phyloP scores from a whole-genome alignment of 2,329 filamentous ascomycete genomes.

The Epichloe scottii region DNA sequence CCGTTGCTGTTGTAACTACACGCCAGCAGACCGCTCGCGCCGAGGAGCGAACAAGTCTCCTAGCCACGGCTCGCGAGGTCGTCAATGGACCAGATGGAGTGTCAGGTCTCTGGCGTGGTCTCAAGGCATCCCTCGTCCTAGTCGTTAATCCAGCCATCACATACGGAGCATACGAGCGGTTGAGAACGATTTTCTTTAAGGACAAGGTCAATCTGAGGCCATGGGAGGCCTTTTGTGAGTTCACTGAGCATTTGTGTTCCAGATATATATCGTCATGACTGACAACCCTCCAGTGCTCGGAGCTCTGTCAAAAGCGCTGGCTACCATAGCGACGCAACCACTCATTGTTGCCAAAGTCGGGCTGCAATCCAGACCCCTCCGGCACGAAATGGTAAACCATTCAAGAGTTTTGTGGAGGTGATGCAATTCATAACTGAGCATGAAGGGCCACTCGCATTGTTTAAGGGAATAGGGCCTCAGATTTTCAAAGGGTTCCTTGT shows the following conservation, averaged over 20 bases:
- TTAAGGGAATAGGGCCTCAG: constrained; percentile 94
- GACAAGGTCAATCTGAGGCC: constrained; percentile 63
- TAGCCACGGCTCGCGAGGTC: constrained; percentile 82
- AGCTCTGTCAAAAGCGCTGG: constrained; percentile 82
- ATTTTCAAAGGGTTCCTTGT: constrained; percentile 86
- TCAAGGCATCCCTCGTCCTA: constrained; percentile 91
- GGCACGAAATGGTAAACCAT: constrained; percentile 73
- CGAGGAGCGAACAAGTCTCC: constrained; percentile 68
- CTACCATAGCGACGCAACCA: constrained; percentile 85
- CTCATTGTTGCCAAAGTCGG: constrained; percentile 97
- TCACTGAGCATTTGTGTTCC: background rate
- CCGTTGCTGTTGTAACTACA: constrained; percentile 88
- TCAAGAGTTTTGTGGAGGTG: constrained; percentile 86
- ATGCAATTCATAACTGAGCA: constrained; percentile 89
- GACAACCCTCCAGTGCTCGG: constrained; percentile 56
- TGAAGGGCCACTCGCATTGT: constrained; percentile 72
- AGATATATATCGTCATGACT: background rate
- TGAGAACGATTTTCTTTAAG: constrained; percentile 67
- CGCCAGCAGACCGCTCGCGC: constrained; percentile 88
- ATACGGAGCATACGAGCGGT: constrained; percentile 87
- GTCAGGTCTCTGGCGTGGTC: constrained; percentile 79
- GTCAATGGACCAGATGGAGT: constrained; percentile 82
- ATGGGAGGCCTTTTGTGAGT: constrained; percentile 84
- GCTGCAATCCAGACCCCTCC: constrained; percentile 87
- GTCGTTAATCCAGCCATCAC: constrained; percentile 96